These are phyloP conservation scores for Chaetomiaceae sp. DNA, from an alignment of 2,329 filamentous ascomycete species.

Conservation along the genomic window DNA sequence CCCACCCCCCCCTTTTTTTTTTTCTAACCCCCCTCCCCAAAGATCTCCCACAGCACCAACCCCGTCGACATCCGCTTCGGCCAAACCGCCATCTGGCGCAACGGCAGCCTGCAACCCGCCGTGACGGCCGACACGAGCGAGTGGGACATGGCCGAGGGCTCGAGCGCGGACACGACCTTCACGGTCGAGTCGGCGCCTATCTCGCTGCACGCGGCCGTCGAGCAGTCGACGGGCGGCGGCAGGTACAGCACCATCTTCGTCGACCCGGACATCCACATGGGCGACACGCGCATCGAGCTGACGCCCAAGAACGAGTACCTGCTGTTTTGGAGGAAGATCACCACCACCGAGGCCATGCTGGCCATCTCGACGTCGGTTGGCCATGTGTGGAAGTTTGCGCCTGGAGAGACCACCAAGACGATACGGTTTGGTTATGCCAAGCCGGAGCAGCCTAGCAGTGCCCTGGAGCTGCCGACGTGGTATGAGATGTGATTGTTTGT, in stretches of 20 bases:
- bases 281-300: constrained; percentile 2
- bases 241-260: constrained; percentile 2
- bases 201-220: constrained; percentile 1
- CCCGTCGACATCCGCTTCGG: neutral
- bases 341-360: constrained; percentile 3
- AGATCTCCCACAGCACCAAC: constrained; percentile 1
- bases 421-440: neutral
- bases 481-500: neutral
- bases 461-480: neutral
- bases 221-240: constrained; percentile 2
- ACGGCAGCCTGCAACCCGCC: neutral
- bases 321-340: constrained; percentile 1
- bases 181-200: neutral
- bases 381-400: neutral
- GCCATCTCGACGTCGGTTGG: neutral
- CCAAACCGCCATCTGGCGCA: neutral
- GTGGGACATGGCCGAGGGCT: neutral
- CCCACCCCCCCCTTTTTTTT: neutral
- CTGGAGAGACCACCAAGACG: neutral
- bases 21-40: neutral
- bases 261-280: constrained; percentile 2
- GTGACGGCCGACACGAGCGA: neutral
- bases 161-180: neutral
- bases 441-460: neutral
- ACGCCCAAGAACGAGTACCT: constrained; percentile 3